Base-by-base conservation (phyloP, 2,329 filamentous ascomycete species). In the Cordyceps tenuipes region DNA sequence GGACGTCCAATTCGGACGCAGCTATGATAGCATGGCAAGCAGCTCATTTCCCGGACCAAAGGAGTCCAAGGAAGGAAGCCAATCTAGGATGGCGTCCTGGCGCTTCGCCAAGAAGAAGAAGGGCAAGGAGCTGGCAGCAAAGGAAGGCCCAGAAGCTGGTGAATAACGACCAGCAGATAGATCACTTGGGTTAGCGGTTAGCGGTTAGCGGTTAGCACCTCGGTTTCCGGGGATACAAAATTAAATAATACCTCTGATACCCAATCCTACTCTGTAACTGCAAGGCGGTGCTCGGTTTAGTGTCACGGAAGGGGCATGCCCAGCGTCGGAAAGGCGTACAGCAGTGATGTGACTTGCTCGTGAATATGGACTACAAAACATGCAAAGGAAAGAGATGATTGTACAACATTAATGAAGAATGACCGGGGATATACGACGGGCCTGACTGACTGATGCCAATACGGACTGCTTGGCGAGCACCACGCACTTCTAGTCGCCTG, bases 41-140 rank as follows among this genome's bases (percentile, higher is more conserved):
- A 85, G 80, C 66, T 80, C 83, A 1, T 79, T 77, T 9, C 69
- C 85, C n/a, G 81, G 82, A 1, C 76, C 80, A 26, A 73, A 75
- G 31, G 77, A 75, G 65, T 78, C 76, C 29, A 77, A 72, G 62
- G 74, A 77, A 48, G 71, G 70, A 5, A 79, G 76, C 64, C 79
- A 79, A 55, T 72, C 78, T 57, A 77, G 82, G 66, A 78, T 80
- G 61, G 76, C 75, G 12, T 74, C 74, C 47, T 82, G 80, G 77
- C 77, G 81, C 64, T 83, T 83, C 68, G 78, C 80, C 48, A 82
- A 82, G 68, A 84, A 82, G 72, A 84, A 84, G 74, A 83, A 82
- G 70, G 79, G 77, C 63, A 82, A 78, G 65, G 80, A 82, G 49
- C 62, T 65, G n/a, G 58, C 64, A 9, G 51, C 61, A n/a, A 74